Conservation (phyloP, 2,329 filamentous ascomycete species). For the Pseudocercospora fijiensis region DNA sequence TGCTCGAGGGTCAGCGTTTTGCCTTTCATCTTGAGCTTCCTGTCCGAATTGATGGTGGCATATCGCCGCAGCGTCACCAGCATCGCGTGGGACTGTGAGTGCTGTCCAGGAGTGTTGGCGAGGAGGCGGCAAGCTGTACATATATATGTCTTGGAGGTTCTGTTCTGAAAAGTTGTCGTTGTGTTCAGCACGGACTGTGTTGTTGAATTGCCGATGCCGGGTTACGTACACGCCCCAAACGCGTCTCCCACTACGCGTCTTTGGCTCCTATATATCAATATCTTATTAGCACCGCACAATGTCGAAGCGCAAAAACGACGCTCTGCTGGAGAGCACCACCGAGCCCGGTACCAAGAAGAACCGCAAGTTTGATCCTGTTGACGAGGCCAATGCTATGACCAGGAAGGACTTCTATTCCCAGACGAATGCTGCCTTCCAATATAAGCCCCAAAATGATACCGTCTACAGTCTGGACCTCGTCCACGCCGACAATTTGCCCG, state of each 20-base stretch:
- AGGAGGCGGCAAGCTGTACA: background rate
- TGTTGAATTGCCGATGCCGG: background rate
- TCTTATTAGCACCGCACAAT: conserved; percentile 11
- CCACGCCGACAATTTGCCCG: conserved; percentile 10
- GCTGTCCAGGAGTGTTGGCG: background rate
- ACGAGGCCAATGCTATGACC: conserved; percentile 20
- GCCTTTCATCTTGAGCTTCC: conserved; percentile 34
- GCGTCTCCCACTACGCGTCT: conserved; percentile 1
- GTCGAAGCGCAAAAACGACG: conserved; percentile 22
- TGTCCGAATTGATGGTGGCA: conserved; percentile 36
- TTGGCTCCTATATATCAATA: background rate
- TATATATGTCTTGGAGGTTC: background rate
- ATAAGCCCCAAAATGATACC: background rate
- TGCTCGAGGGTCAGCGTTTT: conserved; percentile 41
- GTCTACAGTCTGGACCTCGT: background rate
- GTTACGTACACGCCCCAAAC: background rate
- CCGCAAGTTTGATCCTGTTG: conserved; percentile 12
- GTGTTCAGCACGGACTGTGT: background rate
- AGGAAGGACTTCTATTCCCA: conserved; percentile 14
- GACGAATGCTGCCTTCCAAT: background rate
- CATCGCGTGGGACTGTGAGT: conserved; percentile 14
- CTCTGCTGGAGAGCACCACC: background rate
- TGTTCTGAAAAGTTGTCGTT: background rate
- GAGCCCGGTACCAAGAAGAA: background rate
- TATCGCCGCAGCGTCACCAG: conserved; percentile 24